Conservation (phyloP, 2,329 filamentous ascomycete genomes). For the Myriangium duriaei region DNA sequence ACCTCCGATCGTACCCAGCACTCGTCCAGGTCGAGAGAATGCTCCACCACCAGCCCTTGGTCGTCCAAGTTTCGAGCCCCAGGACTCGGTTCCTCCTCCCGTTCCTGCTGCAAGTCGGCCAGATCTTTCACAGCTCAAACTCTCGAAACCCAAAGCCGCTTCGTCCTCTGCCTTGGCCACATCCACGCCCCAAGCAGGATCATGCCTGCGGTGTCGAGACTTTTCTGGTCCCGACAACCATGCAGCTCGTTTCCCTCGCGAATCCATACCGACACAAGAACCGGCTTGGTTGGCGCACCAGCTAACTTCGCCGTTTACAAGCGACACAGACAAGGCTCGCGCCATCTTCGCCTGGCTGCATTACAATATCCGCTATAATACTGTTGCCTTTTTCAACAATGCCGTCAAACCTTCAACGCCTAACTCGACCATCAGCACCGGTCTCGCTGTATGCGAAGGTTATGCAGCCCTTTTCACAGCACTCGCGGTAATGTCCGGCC, state of each 20-base stretch:
- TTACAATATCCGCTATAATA: constrained; percentile 83
- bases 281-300: constrained; percentile 64
- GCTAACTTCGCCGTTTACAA: constrained; percentile 68
- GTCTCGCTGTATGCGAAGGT: constrained; percentile 80
- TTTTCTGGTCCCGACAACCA: constrained; percentile 71
- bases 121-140: constrained; percentile 44
- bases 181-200: constrained; percentile 14
- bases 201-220: constrained; percentile 76
- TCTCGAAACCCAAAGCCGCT: constrained; percentile 34
- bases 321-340: constrained; percentile 84
- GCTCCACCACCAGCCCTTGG: not conserved
- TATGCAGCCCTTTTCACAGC: constrained; percentile 74
- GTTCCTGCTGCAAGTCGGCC: constrained; percentile 43
- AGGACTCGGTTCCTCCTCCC: constrained; percentile 31
- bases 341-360: constrained; percentile 93
- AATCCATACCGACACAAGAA: constrained; percentile 54
- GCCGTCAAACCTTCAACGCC: constrained; percentile 55
- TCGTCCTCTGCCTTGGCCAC: constrained; percentile 14
- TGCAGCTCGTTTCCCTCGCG: constrained; percentile 61
- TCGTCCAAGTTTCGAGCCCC: constrained; percentile 2
- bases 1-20: constrained; percentile 12
- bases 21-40: constrained; percentile 7
- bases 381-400: constrained; percentile 61
- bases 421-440: constrained; percentile 59
- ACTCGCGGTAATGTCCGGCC: constrained; percentile 64